phyloP scores from a whole-genome alignment of 805 yeast genomes.

The Torulaspora microellipsoides region DNA sequence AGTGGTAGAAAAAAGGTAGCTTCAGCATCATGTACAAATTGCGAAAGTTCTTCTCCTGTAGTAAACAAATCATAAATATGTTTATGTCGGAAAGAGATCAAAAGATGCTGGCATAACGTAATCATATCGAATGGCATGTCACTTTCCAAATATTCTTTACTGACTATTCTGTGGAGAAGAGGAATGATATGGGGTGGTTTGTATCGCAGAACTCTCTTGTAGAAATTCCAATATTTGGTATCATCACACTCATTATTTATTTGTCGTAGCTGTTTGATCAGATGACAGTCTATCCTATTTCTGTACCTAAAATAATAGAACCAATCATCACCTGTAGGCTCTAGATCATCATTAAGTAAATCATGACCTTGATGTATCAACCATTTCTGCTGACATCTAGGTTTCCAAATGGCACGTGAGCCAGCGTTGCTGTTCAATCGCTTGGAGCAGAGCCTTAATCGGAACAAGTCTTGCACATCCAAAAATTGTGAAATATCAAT shows the following conservation, averaged over 20 bases:
- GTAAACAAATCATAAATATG: conserved; percentile 15
- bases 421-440: conserved; percentile 8
- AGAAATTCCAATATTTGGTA: conserved; percentile 3
- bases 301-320: conserved; percentile 11
- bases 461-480: conserved; percentile 11
- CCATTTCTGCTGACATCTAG: conserved; percentile 18
- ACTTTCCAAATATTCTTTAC: conserved; percentile 3
- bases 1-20: conserved; percentile 15
- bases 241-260: conserved; percentile 1
- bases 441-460: conserved; percentile 11
- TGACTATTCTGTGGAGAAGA: conserved; percentile 6
- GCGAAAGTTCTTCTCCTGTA: conserved; percentile 1
- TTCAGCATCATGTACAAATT: conserved; percentile 20
- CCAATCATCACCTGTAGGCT: conserved; percentile 6
- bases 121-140: conserved; percentile 9
- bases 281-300: conserved; percentile 10
- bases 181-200: conserved; percentile 12
- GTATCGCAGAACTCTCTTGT: conserved; percentile 6
- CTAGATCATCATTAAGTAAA: conserved; percentile 1
- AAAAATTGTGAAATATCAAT: conserved; percentile 12
- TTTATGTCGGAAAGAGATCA: conserved; percentile 17
- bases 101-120: conserved; percentile 13
- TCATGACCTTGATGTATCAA: conserved; percentile 12
- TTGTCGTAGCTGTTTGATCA: conserved; percentile 1
- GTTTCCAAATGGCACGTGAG: conserved; percentile 15